Base-by-base conservation (phyloP, 306 rosid species). In the Leucaena leucocephala region DNA sequence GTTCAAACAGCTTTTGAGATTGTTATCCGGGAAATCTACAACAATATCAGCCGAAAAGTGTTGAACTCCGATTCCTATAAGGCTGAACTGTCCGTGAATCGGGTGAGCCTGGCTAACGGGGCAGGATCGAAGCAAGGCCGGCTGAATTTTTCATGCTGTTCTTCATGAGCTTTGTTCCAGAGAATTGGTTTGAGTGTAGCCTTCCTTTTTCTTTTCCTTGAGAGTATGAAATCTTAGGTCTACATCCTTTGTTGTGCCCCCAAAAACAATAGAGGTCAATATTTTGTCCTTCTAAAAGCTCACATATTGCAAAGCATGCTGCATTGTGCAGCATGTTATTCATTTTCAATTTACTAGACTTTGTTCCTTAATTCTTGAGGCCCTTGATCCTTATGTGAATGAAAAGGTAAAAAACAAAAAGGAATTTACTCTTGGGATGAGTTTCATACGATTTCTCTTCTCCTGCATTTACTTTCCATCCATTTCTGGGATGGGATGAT, bases 1-100 rank as follows among this genome's bases (percentile, higher is more conserved):
- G 97, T 94, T 49, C 89, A 86, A 73, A 81, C 88, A 36, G 97
- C 98, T 45, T 94, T 94, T 27, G 97, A 94, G 90, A 77, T 91
- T 14, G 92, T 94, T 27, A 89, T 94, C 77, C 84, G 85, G 13
- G 97, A 94, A 84, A 92, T 92, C 35, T 94, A 90, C 94, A 83
- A 79, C 83, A 90, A 89, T 34, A 80, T 94, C 85, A 92, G 94
- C 93, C 86, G 97, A 42, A 92, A 89, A 87, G 83, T 80, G 77
- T 85, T 94, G 1, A 94, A 90, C 66, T 92, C 97, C 11, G 94
- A 94, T 69, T 89, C 98, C 17, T 84, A 92, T 14, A 94, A 94
- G 86, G 86, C 97, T 5, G 94, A 94, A 78, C 87, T 94, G 80
- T 88, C 98, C 10, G 93, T 52, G 58, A 90, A 94, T 81, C 89